Conservation (phyloP, 1,284 basidiomycete species). For the Crucibulum cyathiforme region DNA sequence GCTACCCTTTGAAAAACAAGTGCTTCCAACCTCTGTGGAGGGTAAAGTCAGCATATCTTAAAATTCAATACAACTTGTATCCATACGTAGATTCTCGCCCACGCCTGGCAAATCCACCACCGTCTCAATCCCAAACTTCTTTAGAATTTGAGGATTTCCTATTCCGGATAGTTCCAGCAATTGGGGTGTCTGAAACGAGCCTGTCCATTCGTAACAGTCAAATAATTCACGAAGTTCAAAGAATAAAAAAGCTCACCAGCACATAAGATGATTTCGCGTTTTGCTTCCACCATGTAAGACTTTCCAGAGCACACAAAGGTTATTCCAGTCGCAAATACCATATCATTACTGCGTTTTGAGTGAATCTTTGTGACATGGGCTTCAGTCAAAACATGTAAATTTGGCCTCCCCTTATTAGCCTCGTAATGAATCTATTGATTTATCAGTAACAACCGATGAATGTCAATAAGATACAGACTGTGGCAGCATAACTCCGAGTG, state of each 20-base stretch:
- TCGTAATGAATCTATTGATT: too few relatives aligned
- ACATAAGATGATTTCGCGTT: neutral
- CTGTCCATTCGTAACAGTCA: neutral
- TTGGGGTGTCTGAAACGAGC: neutral
- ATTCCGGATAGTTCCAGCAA: neutral
- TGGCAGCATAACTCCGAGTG: too few relatives aligned
- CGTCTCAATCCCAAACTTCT: neutral
- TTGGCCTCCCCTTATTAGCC: too few relatives aligned
- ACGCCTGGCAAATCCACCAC: neutral
- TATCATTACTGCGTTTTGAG: neutral
- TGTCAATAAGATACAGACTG: too few relatives aligned
- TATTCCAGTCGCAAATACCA: neutral
- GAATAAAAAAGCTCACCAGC: neutral
- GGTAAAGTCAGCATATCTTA: neutral
- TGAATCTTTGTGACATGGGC: neutral
- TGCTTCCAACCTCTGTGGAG: too few relatives aligned
- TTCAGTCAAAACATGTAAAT: neutral
- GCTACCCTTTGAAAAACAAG: too few relatives aligned
- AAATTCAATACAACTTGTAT: neutral
- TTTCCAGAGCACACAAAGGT: neutral
- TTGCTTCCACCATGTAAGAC: neutral
- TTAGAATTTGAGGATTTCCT: neutral
- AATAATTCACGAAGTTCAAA: neutral
- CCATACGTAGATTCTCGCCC: neutral
- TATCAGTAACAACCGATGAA: too few relatives aligned